Conservation (phyloP, 768 basidiomycete species). For the Calocera cornea region DNA sequence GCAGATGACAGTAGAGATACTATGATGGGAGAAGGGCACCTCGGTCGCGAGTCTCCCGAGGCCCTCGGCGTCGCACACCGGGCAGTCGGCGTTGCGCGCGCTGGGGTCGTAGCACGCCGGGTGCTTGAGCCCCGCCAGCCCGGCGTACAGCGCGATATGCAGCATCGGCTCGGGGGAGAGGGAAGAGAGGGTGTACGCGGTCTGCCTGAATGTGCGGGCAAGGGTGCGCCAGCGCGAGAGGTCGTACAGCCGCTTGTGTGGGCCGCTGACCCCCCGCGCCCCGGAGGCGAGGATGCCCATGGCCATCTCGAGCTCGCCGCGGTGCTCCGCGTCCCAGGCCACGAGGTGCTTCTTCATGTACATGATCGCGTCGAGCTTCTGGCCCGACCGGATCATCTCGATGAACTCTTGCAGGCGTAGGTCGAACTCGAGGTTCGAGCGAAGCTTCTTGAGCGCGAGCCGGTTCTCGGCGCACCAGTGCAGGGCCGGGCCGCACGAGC, state of each 20-base stretch:
- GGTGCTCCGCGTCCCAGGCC: conserved; percentile 70
- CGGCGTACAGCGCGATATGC: conserved; percentile 78
- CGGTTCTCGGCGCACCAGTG: conserved; percentile 97
- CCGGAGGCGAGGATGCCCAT: conserved; percentile 61
- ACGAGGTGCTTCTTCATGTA: conserved; percentile 73
- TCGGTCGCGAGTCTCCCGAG: conserved; percentile 66
- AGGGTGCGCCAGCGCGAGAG: conserved; percentile 61
- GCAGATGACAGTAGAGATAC: conserved; percentile 92
- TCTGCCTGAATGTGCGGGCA: conserved; percentile 63
- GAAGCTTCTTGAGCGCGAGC: conserved; percentile 72
- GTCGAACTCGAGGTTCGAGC: conserved; percentile 95
- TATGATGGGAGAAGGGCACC: conserved; percentile 86
- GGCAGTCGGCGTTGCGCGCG: conserved; percentile 68
- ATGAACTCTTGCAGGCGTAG: conserved; percentile 93
- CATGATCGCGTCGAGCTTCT: conserved; percentile 60
- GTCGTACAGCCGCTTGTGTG: conserved; percentile 65
- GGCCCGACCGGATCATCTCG: conserved; percentile 62
- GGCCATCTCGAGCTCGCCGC: conserved; percentile 61
- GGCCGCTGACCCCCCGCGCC: conserved; percentile 12
- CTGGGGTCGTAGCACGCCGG: conserved; percentile 59
- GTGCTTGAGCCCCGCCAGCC: conserved; percentile 78
- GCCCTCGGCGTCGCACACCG: conserved; percentile 66
- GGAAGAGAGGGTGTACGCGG: conserved; percentile 76
- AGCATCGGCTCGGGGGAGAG: conserved; percentile 79
- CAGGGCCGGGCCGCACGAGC: conserved; percentile 79